Percentiles rank a stretch among this genome's conserved stretches.
Evolutionary conservation across 192 early-diverging fungal species (phyloP).

Genomic region (Coemansia sp.): DNA sequence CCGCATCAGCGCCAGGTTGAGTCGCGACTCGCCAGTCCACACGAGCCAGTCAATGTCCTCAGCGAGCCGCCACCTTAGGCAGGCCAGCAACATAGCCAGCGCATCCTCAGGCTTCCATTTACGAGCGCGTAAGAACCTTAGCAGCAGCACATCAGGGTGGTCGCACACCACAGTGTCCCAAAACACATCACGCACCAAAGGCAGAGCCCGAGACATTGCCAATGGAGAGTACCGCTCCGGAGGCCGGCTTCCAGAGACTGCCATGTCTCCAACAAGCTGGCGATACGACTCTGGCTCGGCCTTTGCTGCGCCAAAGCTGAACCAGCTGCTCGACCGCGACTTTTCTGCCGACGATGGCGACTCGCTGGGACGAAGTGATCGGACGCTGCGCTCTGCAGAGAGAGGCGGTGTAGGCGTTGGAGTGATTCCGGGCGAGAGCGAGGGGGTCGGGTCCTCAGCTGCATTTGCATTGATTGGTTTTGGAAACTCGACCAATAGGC

Average conservation of each 20-base stretch:
- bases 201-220: neutral
- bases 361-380: neutral
- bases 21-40: conserved; percentile 55
- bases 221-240: conserved; percentile 7
- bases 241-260: conserved; percentile 15
- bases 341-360: conserved; percentile 2
- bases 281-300: conserved; percentile 14
- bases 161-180: conserved; percentile 62
- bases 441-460: neutral
- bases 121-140: conserved; percentile 82
- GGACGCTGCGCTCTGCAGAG: conserved; percentile 14
- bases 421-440: neutral
- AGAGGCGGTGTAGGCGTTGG: neutral
- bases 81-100: conserved; percentile 64
- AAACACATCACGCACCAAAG: conserved; percentile 57
- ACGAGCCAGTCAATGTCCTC: conserved; percentile 57
- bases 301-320: conserved; percentile 31
- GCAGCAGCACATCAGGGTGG: conserved; percentile 69
- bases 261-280: conserved; percentile 30
- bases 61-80: conserved; percentile 72
- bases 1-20: conserved; percentile 53
- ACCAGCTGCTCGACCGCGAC: conserved; percentile 17
- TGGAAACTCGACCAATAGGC: conserved; percentile 40
- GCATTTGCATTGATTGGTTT: conserved; percentile 1
- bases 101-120: conserved; percentile 84